Base-by-base conservation (phyloP, 345 rosid genomes). In the Boechera retrofracta region DNA sequence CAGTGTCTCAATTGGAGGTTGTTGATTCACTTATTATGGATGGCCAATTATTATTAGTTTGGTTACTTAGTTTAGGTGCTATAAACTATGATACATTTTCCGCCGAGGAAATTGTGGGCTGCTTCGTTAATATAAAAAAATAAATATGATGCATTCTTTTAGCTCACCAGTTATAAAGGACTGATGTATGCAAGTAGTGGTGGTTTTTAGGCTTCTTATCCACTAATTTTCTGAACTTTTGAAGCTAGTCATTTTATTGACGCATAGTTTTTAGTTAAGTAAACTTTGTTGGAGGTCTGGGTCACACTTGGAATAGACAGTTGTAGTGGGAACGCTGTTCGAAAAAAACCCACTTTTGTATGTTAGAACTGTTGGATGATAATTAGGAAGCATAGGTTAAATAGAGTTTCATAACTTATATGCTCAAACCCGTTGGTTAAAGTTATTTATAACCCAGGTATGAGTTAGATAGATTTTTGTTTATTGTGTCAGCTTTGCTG, bases 1-100 rank as follows among this genome's bases (percentile, higher is more conserved):
- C 16, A 16, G 16, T 16, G 16, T 16, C 38, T 89, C 94, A 6
- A 87, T 89, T 21, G 98, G 98, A 93, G 96, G 97, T 91, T 77
- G 82, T 79, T 4, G 72, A 61, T 66, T 54, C 72, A 28, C 72
- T 58, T 68, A 47, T 61, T 42, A 32, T 18, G 51, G 0, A 57
- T 47, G 16, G 16, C 16, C 16, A 16, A 16, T 16, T 16, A 0
- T 31, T 3, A n/a, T 56, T 74, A 32, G 38, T 0, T 54, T 28
- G 10, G 39, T 53, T 32, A 52, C 26, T 54, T 39, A 41, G n/a
- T 39, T 53, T 41, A 26, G 62, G 53, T 61, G 21, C 69, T 21
- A 53, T 52, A 26, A n/a, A n/a, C 18, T 29, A 36, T 67, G 71
- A 68, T 68, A 8, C 35, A 18, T 51, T 67, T 7, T 35, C 21